These are phyloP conservation scores for Scedosporium dehoogii DNA, from an alignment of 2,329 filamentous ascomycete species.

Conservation along the genomic window DNA sequence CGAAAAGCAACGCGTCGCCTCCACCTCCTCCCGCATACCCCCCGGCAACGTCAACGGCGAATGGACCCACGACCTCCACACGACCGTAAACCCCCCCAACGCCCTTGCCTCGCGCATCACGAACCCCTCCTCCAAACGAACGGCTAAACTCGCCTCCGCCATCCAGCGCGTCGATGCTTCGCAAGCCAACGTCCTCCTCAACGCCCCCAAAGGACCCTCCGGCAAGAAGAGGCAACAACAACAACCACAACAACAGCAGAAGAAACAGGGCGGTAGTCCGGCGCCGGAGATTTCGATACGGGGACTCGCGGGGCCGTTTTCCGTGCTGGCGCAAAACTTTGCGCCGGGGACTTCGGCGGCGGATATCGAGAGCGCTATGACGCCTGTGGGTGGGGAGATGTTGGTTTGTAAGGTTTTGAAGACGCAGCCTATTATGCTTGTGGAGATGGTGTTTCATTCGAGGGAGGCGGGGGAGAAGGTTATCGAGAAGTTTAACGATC, in stretches of 20 bases:
- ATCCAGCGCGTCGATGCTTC: slow-evolving; percentile 29
- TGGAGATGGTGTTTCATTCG: slow-evolving; percentile 65
- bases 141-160: slow-evolving; percentile 34
- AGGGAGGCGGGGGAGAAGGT: slow-evolving; percentile 65
- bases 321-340: slow-evolving; percentile 71
- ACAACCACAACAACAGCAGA: slow-evolving; percentile 12
- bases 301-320: slow-evolving; percentile 62
- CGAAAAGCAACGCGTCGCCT: slow-evolving; percentile 4
- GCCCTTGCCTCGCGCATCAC: slow-evolving; percentile 39
- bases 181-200: slow-evolving; percentile 25
- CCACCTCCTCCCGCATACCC: slow-evolving; percentile 9
- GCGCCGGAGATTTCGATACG: slow-evolving; percentile 55
- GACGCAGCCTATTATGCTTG: slow-evolving; percentile 61
- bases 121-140: slow-evolving; percentile 22
- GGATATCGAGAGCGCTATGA: slow-evolving; percentile 75
- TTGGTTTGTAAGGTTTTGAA: slow-evolving; percentile 58
- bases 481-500: slow-evolving; percentile 67
- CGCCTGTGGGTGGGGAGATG: slow-evolving; percentile 61
- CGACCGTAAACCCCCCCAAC: slow-evolving; percentile 25
- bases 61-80: slow-evolving; percentile 64
- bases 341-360: slow-evolving; percentile 71
- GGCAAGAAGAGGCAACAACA: slow-evolving; percentile 3
- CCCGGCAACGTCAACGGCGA: slow-evolving; percentile 52
- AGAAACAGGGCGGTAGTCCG: slow-evolving; percentile 17
- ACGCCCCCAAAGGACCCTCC: slow-evolving; percentile 4